Percentiles rank a stretch among this genome's conserved stretches.
phyloP scores from a whole-genome alignment of 352 stramenopile species.

The Globisporangium parvum region DNA sequence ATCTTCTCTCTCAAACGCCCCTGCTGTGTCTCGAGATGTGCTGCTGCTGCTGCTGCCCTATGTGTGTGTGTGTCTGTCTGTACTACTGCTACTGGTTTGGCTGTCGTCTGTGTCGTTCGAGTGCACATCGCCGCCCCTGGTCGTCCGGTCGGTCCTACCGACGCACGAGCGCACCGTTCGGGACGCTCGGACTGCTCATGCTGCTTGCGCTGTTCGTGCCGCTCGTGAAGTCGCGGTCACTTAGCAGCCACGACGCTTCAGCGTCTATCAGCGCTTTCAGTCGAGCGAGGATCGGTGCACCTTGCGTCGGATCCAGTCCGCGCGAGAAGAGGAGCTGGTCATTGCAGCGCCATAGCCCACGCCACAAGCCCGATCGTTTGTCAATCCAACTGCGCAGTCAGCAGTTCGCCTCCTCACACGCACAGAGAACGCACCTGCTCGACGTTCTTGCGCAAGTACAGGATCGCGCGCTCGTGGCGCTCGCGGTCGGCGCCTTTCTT shows the following conservation, averaged over 20 bases:
- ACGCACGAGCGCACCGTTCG: constrained; percentile 31
- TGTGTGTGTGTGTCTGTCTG: constrained; percentile 3
- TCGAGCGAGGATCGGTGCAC: constrained; percentile 50
- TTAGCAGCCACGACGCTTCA: constrained; percentile 60
- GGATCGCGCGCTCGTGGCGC: constrained; percentile 69
- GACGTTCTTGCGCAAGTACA: constrained; percentile 73
- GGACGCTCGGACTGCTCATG: constrained; percentile 4
- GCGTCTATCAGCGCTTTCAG: constrained; percentile 66
- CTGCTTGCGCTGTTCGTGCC: neutral
- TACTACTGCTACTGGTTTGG: constrained; percentile 9
- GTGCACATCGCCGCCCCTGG: no score
- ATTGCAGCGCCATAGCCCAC: neutral
- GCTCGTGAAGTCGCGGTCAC: constrained; percentile 32
- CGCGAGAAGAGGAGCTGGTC: constrained; percentile 66
- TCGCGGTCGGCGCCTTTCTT: constrained; percentile 74
- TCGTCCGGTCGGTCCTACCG: constrained; percentile 1
- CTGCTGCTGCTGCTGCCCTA: neutral
- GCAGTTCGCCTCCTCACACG: no score
- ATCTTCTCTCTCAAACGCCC: no score
- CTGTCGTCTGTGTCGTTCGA: no score
- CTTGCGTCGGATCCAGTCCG: constrained; percentile 63
- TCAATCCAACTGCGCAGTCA: neutral
- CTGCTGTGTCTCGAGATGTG: neutral
- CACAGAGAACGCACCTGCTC: constrained; percentile 50
- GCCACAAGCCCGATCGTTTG: neutral